These are phyloP conservation scores for Posidonia oceanica DNA, from an alignment of 116 monocot genomes.

Conservation along the genomic window DNA sequence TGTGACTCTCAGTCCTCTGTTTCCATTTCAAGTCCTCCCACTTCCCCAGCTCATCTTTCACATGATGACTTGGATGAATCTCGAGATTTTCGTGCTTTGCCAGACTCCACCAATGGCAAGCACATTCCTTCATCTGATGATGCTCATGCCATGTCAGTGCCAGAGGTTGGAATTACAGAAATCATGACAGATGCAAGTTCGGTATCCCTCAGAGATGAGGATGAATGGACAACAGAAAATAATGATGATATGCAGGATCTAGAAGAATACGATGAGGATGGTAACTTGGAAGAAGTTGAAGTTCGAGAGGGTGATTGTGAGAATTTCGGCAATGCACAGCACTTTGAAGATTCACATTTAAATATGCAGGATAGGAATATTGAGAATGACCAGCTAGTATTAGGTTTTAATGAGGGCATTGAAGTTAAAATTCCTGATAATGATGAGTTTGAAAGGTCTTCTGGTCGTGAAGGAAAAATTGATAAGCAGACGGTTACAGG, in stretches of 20 bases:
- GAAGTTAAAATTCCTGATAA: constrained; percentile 24
- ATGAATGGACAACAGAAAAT: constrained; percentile 65
- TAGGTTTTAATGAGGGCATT: constrained; percentile 35
- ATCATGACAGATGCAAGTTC: constrained; percentile 15
- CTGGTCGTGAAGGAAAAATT: constrained; percentile 10
- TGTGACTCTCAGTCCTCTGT: constrained; percentile 79
- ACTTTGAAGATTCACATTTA: constrained; percentile 21
- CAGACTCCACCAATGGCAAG: constrained; percentile 31
- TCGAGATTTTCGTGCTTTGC: constrained; percentile 38
- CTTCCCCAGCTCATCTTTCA: constrained; percentile 67
- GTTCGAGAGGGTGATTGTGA: constrained; percentile 38
- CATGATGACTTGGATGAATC: constrained; percentile 84
- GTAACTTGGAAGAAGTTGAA: constrained; percentile 34
- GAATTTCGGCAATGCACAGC: constrained; percentile 26
- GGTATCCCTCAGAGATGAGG: constrained; percentile 48
- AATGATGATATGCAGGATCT: constrained; percentile 39
- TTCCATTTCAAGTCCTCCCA: constrained; percentile 81
- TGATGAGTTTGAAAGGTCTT: constrained; percentile 21
- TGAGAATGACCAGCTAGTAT: constrained; percentile 19
- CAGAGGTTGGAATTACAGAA: constrained; percentile 17
- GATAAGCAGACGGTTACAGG: constrained; percentile 7
- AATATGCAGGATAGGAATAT: constrained; percentile 12
- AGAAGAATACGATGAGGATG: constrained; percentile 61
- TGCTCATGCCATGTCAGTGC: constrained; percentile 14
- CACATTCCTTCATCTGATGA: constrained; percentile 33